A percentile compares a stretch with the other conserved stretches of the same genome.
These are phyloP conservation scores for Phytopythium kandeliae DNA, from an alignment of 352 stramenopile genomes.

Conservation along the genomic window DNA sequence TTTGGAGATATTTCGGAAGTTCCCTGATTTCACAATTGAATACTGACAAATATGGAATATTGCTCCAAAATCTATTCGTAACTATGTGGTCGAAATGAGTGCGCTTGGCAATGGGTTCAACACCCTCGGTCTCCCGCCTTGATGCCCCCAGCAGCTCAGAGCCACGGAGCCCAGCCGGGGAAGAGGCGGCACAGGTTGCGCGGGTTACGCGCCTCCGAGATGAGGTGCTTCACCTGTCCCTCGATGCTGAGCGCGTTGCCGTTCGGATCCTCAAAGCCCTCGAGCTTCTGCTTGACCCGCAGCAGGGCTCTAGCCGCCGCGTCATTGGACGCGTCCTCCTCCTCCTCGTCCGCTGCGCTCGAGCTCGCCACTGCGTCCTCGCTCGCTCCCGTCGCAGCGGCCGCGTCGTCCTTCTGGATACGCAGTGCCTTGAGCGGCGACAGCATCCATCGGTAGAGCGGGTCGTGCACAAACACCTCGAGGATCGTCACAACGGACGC, in stretches of 20 bases:
- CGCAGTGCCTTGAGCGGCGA: constrained; percentile 86
- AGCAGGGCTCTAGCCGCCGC: constrained; percentile 91
- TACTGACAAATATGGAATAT: too few relatives aligned
- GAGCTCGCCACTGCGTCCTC: constrained; percentile 4
- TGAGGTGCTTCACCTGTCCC: constrained; percentile 97
- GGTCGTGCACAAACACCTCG: constrained; percentile 98
- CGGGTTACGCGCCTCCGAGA: constrained; percentile 93
- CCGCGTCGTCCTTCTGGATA: constrained; percentile 63
- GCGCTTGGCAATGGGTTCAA: too few relatives aligned
- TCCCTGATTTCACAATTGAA: too few relatives aligned
- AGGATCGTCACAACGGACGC: constrained; percentile 97
- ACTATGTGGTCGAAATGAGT: too few relatives aligned
- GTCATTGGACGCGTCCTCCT: constrained; percentile 42
- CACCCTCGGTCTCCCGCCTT: too few relatives aligned
- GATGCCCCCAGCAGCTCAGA: too few relatives aligned
- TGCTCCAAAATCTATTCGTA: too few relatives aligned
- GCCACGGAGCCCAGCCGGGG: constrained; percentile 95
- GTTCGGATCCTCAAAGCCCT: constrained; percentile 97
- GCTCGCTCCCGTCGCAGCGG: constrained; percentile 7
- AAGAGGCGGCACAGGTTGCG: constrained; percentile 96
- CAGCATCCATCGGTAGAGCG: constrained; percentile 98
- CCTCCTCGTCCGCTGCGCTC: constrained; percentile 14
- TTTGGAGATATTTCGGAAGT: too few relatives aligned
- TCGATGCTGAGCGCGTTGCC: constrained; percentile 96
- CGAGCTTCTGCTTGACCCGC: constrained; percentile 97